Conservation (phyloP, 192 early-diverging fungal species). For the Coemansia interrupta region DNA sequence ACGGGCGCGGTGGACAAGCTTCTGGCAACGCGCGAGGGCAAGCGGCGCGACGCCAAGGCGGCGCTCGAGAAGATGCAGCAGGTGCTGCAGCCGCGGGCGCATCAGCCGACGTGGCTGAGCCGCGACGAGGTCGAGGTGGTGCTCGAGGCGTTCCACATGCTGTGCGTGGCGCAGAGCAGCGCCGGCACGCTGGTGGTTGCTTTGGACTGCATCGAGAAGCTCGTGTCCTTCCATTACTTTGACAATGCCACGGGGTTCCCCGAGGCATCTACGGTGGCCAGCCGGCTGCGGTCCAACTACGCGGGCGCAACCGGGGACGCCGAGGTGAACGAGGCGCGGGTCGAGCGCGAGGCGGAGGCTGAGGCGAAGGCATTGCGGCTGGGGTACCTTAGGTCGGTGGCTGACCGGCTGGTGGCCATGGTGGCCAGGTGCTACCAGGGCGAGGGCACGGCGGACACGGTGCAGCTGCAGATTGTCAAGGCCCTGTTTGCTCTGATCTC, state of each 20-base stretch:
- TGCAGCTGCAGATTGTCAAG: constrained; percentile 90
- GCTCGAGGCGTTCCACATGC: constrained; percentile 66
- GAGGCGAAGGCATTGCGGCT: constrained; percentile 2
- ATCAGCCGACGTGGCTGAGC: constrained; percentile 16
- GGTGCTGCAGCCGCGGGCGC: constrained; percentile 16
- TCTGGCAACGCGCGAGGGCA: constrained; percentile 54
- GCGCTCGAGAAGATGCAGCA: constrained; percentile 52
- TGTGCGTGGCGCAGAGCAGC: constrained; percentile 64
- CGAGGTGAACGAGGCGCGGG: constrained; percentile 2
- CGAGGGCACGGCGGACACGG: constrained; percentile 76
- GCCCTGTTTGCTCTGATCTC: constrained; percentile 82
- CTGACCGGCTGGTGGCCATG: constrained; percentile 61
- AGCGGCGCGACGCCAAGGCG: constrained; percentile 46
- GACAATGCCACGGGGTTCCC: constrained; percentile 33
- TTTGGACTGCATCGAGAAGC: constrained; percentile 80
- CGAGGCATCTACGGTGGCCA: constrained; percentile 10
- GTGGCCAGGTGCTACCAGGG: constrained; percentile 77
- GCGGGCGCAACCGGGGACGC: constrained; percentile 4
- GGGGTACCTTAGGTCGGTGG: constrained; percentile 9
- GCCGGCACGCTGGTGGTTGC: constrained; percentile 61
- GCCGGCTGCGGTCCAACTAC: constrained; percentile 15
- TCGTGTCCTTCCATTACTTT: constrained; percentile 64
- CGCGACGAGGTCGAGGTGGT: constrained; percentile 46
- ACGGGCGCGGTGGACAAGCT: constrained; percentile 65
- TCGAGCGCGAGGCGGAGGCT: constrained; percentile 8